A percentile compares a stretch with the other conserved stretches of the same genome.
Conservation (phyloP, 495 filamentous ascomycete species). For the Neurospora sp. region DNA sequence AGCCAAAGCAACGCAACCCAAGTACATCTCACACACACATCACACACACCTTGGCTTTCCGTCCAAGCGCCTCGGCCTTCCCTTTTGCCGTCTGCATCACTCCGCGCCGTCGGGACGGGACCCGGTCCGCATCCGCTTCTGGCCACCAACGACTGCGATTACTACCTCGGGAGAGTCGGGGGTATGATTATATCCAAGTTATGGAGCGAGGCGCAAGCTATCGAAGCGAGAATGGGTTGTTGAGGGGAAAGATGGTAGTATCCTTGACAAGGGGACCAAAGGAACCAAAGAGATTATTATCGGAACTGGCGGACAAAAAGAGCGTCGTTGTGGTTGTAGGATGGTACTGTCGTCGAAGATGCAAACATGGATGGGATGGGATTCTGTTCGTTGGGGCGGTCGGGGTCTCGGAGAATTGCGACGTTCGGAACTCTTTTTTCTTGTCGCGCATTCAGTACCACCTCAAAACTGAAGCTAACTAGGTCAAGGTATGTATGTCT, state of each 20-base stretch:
- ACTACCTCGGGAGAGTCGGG: background rate
- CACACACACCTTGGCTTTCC: slow-evolving; percentile 76
- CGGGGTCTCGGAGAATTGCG: background rate
- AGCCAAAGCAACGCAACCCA: background rate
- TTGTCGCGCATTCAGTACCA: background rate
- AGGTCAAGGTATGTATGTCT: background rate
- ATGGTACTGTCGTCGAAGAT: background rate
- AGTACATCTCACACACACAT: background rate
- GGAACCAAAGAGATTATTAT: background rate
- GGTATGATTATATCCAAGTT: background rate
- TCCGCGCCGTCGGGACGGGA: slow-evolving; percentile 15
- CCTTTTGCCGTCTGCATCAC: slow-evolving; percentile 55
- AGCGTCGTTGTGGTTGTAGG: background rate
- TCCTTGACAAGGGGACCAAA: background rate
- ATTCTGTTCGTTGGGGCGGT: background rate
- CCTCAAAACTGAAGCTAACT: background rate
- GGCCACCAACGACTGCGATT: background rate
- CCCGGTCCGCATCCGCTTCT: slow-evolving; percentile 18
- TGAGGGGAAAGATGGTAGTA: background rate
- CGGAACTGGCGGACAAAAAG: background rate
- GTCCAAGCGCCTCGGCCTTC: slow-evolving; percentile 81
- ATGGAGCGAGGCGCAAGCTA: background rate
- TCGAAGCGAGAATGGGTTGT: background rate
- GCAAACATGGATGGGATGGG: background rate
- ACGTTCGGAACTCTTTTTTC: background rate